These are phyloP conservation scores for Acarospora socialis DNA, from an alignment of 2,329 filamentous ascomycete species.

Conservation along the genomic window DNA sequence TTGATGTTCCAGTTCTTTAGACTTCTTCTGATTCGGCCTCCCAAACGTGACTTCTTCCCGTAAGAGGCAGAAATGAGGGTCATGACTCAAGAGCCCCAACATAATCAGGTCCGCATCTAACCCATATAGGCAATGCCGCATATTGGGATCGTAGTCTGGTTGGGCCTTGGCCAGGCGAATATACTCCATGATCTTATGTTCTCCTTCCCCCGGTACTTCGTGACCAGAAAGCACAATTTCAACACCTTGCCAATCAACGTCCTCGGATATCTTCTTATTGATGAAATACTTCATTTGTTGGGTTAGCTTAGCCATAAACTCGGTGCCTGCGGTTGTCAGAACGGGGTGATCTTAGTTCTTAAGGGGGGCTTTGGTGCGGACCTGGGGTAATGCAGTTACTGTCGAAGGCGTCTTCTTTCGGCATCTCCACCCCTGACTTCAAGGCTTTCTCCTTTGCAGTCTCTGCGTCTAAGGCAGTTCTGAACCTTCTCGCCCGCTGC, in stretches of 20 bases:
- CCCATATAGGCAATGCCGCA: slow-evolving; percentile 93
- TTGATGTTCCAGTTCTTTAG: slow-evolving; percentile 93
- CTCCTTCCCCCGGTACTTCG: slow-evolving; percentile 93
- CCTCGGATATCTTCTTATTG: slow-evolving; percentile 96
- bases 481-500: slow-evolving; percentile 86
- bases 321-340: slow-evolving; percentile 43
- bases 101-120: slow-evolving; percentile 97
- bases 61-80: slow-evolving; percentile 93
- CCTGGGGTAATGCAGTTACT: slow-evolving; percentile 98
- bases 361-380: slow-evolving; percentile 68
- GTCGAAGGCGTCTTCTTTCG: slow-evolving; percentile 90
- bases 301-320: slow-evolving; percentile 95
- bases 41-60: slow-evolving; percentile 98
- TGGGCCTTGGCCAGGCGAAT: slow-evolving; percentile 96
- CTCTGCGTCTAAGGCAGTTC: slow-evolving; percentile 84
- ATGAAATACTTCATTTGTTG: slow-evolving; percentile 94
- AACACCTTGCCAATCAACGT: slow-evolving; percentile 92
- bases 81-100: slow-evolving; percentile 91
- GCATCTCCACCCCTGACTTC: slow-evolving; percentile 75
- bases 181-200: slow-evolving; percentile 99
- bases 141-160: slow-evolving; percentile 78
- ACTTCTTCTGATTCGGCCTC: slow-evolving; percentile 70
- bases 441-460: slow-evolving; percentile 85
- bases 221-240: slow-evolving; percentile 94
- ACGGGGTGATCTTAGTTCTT: slow-evolving; percentile 98